Evolutionary conservation across 306 rosid species (phyloP).

Genomic region (Glycyrrhiza uralensis): DNA sequence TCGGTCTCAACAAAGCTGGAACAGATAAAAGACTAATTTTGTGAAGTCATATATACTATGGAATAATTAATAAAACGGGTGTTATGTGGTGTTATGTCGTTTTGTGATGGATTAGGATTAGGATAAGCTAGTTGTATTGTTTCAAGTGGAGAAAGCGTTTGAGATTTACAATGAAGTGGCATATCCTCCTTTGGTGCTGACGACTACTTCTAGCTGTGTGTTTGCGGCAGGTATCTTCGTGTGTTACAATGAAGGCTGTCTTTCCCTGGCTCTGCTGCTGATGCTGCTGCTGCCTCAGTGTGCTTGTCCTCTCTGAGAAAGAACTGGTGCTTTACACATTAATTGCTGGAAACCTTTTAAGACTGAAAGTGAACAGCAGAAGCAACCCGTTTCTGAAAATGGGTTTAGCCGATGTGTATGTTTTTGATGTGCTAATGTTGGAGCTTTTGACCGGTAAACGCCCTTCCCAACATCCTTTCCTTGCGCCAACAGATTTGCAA

Average conservation of each 20-base stretch:
- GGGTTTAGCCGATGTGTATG: slow-evolving; percentile 76
- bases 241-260: no score
- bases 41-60: not conserved
- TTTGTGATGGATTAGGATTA: not conserved
- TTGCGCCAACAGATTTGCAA: slow-evolving; percentile 62
- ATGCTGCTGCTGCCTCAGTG: no score
- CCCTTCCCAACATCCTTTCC: slow-evolving; percentile 78
- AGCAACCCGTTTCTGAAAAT: no score
- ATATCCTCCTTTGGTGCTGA: not conserved
- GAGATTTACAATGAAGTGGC: slow-evolving; percentile 8
- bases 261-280: no score
- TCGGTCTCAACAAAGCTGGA: slow-evolving; percentile 29
- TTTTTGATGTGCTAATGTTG: slow-evolving; percentile 70
- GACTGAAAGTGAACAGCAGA: no score
- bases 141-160: not conserved
- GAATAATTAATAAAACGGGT: not conserved
- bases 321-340: no score
- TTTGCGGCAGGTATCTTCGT: not conserved
- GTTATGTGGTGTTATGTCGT: not conserved
- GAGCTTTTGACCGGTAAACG: slow-evolving; percentile 93
- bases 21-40: not conserved
- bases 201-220: not conserved
- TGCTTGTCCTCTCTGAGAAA: no score
- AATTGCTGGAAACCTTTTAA: no score
- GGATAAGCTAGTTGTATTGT: not conserved